Percentiles rank a stretch among this genome's conserved stretches.
Evolutionary conservation across 1,139 yeast species (phyloP).

Genomic region (Schizosaccharomyces versatilis): DNA sequence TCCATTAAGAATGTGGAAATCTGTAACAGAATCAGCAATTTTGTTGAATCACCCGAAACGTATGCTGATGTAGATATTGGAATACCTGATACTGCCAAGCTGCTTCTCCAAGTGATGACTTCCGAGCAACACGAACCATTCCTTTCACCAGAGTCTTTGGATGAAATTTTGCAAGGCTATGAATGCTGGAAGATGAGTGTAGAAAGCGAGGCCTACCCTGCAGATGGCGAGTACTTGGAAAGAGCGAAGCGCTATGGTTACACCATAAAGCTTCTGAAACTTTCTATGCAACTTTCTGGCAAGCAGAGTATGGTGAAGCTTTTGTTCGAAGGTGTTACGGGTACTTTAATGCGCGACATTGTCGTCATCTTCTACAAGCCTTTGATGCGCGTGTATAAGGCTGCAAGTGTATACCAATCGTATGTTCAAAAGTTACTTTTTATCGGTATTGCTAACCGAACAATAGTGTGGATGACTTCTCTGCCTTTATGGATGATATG

Average conservation of each 20-base stretch:
- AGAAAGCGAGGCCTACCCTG: not conserved
- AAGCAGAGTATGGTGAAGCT: slow-evolving; percentile 35
- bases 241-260: not conserved
- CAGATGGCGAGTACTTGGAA: not conserved
- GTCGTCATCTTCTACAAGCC: slow-evolving; percentile 70
- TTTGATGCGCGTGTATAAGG: slow-evolving; percentile 48
- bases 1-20: slow-evolving; percentile 19
- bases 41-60: slow-evolving; percentile 15
- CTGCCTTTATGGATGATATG: slow-evolving; percentile 51
- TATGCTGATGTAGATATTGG: slow-evolving; percentile 14
- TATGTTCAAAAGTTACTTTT: not conserved
- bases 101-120: slow-evolving; percentile 7
- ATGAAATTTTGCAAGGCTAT: no score
- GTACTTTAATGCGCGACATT: slow-evolving; percentile 45
- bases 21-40: slow-evolving; percentile 16
- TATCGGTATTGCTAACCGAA: not conserved
- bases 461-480: slow-evolving; percentile 35
- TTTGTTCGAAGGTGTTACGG: slow-evolving; percentile 69
- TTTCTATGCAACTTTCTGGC: not conserved
- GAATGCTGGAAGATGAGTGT: not conserved
- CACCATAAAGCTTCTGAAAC: not conserved
- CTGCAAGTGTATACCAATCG: slow-evolving; percentile 55
- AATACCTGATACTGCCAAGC: slow-evolving; percentile 14
- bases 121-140: not conserved
- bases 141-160: no score